These are phyloP conservation scores for Calonectria pseudoturangicola DNA, from an alignment of 2,329 filamentous ascomycete genomes.

Conservation along the genomic window DNA sequence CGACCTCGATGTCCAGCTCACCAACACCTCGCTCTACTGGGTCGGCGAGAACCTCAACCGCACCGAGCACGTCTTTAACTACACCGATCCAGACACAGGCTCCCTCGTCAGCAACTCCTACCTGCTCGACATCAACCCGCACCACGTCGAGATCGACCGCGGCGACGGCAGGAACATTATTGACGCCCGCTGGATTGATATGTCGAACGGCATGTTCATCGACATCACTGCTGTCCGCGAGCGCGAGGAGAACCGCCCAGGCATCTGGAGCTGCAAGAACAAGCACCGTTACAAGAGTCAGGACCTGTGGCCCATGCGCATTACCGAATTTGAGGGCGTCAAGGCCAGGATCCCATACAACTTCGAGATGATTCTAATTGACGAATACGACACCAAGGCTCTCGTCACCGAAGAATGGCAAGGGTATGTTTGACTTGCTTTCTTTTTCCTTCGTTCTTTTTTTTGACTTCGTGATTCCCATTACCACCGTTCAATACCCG, in stretches of 20 bases:
- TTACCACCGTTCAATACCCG: background rate
- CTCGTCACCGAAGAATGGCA: conserved; percentile 76
- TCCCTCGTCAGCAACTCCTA: conserved; percentile 70
- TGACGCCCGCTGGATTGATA: conserved; percentile 89
- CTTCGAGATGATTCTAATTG: conserved; percentile 78
- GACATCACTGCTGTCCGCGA: conserved; percentile 88
- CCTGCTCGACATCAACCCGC: conserved; percentile 86
- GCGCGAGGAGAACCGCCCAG: conserved; percentile 75
- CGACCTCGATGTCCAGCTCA: conserved; percentile 89
- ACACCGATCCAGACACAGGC: conserved; percentile 63
- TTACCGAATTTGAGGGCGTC: conserved; percentile 84
- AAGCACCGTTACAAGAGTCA: conserved; percentile 80
- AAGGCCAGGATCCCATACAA: conserved; percentile 81
- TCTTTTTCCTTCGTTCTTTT: conserved; percentile 29
- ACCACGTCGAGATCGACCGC: conserved; percentile 75
- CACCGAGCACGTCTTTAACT: conserved; percentile 76
- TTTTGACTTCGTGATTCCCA: background rate
- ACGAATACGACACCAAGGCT: conserved; percentile 79
- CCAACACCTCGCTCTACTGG: conserved; percentile 78
- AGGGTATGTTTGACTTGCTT: conserved; percentile 68
- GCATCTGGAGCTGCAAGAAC: conserved; percentile 88
- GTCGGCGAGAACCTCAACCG: conserved; percentile 81
- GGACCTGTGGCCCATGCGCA: conserved; percentile 86
- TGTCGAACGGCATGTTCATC: conserved; percentile 84
- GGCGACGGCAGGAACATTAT: conserved; percentile 86